These are phyloP conservation scores for Mycena leptocephala DNA, from an alignment of 768 basidiomycete genomes.

Conservation along the genomic window DNA sequence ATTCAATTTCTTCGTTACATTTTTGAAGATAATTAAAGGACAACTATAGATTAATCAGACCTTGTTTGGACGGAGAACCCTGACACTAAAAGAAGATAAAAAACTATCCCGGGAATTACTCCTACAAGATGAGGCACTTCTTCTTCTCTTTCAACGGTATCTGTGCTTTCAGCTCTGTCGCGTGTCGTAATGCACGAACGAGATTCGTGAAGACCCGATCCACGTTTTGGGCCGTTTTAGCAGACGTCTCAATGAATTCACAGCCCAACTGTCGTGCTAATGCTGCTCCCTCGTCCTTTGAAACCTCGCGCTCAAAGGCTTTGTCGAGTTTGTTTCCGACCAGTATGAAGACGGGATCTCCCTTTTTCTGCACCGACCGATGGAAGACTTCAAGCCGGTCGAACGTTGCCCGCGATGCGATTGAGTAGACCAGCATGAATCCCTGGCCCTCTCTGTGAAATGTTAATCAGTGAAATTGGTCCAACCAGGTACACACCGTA, in stretches of 20 bases:
- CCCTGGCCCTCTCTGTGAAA: conserved; percentile 90
- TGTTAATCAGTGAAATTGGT: conserved; percentile 20
- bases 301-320: conserved; percentile 92
- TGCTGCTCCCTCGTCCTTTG: conserved; percentile 88
- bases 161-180: conserved; percentile 70
- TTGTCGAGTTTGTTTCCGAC: conserved; percentile 98
- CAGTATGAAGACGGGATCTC: conserved; percentile 91
- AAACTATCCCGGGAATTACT: too few relatives aligned
- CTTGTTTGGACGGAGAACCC: too few relatives aligned
- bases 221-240: conserved; percentile 94
- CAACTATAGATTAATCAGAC: too few relatives aligned
- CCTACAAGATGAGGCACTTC: conserved; percentile 90
- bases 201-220: conserved; percentile 92
- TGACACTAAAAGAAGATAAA: too few relatives aligned
- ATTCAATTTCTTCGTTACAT: too few relatives aligned
- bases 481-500: conserved; percentile 76
- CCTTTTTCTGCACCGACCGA: conserved; percentile 90
- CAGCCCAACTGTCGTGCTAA: conserved; percentile 91
- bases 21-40: too few relatives aligned
- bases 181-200: conserved; percentile 86
- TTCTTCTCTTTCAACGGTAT: conserved; percentile 63
- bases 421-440: conserved; percentile 98
- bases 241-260: conserved; percentile 97
- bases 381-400: conserved; percentile 93
- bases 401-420: conserved; percentile 94